Evolutionary conservation across 2,329 filamentous ascomycete genomes (phyloP), one percentile per base, ranked within the genome.

Genomic region (Cladobotryum mycophilum): DNA sequence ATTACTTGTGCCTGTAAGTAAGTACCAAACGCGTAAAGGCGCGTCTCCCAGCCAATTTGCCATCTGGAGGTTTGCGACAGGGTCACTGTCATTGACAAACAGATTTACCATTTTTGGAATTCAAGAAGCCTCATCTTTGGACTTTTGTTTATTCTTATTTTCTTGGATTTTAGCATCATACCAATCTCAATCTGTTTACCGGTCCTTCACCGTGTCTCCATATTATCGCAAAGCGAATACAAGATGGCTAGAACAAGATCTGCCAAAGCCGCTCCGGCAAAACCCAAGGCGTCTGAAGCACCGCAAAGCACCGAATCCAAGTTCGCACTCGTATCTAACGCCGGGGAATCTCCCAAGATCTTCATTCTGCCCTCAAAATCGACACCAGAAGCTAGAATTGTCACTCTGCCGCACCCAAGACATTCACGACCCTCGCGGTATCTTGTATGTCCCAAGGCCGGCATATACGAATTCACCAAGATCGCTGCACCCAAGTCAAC

Each of bases 381-480:
- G 13, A 75, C 71, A 0, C 52, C 71, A n/a, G 71, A 76, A 4
- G 77, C 82, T 18, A 76, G 76, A 48, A 78, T 86, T 48, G 70
- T 84, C 47, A 78, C 76, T 1, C 72, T 87, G 36, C 75, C 78
- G 17, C 76, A 86, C 56, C 82, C 83, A 4, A 75, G 80, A 59
- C 75, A 76, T 57, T 65, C 66, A 15, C 75, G 71, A 33, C 76
- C 79, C 3, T 73, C 77, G 6, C 76, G 82, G 58, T 86, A 84
- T 61, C 71, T 86, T 13, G 72, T 81, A 33, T 85, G 83, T 56
- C 80, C 81, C 3, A 66, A 79, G 46, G 75, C 74, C 1, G 83
- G 82, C 50, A 75, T 86, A 53, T 83, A 81, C 69, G 84, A 87
- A 60, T 83, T 86, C 61, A 85, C 75, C 35, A 76, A 70, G 58